Percentiles rank a stretch among this genome's conserved stretches.
Conservation (phyloP, 208 protist species). For the Crithidia brevicula region DNA sequence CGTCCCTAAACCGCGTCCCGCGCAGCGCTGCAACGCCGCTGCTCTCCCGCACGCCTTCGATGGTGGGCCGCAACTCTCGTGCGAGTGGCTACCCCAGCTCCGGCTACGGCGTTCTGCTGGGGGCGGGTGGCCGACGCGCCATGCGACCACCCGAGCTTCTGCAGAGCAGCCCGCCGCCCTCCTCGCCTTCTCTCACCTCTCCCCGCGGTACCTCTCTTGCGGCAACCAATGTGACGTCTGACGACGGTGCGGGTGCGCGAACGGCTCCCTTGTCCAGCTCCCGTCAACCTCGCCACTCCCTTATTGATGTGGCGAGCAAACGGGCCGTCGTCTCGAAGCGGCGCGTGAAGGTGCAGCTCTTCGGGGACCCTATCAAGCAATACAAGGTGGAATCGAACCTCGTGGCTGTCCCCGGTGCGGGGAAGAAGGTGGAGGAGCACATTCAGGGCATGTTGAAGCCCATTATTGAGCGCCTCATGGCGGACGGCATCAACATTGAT, state of each 20-base stretch:
- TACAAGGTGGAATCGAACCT: slow-evolving; percentile 86
- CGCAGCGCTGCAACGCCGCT: slow-evolving; percentile 7
- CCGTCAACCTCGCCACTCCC: slow-evolving; percentile 29
- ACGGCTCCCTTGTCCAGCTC: background rate
- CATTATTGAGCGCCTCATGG: slow-evolving; percentile 82
- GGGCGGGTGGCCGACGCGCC: slow-evolving; percentile 67
- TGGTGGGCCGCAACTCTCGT: slow-evolving; percentile 8
- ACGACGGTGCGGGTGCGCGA: background rate
- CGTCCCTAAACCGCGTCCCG: slow-evolving; percentile 14
- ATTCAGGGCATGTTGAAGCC: slow-evolving; percentile 79
- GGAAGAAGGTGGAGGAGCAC: slow-evolving; percentile 78
- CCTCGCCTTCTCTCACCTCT: background rate
- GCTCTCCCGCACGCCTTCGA: slow-evolving; percentile 18
- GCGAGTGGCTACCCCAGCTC: slow-evolving; percentile 25
- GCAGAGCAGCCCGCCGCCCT: slow-evolving; percentile 9
- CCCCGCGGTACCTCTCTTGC: slow-evolving; percentile 1
- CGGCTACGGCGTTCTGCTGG: slow-evolving; percentile 80
- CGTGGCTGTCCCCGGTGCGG: slow-evolving; percentile 66
- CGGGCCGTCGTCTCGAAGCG: slow-evolving; percentile 55
- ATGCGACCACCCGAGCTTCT: slow-evolving; percentile 70
- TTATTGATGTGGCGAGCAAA: slow-evolving; percentile 58
- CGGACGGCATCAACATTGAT: slow-evolving; percentile 68
- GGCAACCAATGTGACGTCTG: background rate
- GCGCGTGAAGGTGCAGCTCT: slow-evolving; percentile 79
- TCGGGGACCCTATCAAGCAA: slow-evolving; percentile 85